Evolutionary conservation across 2,329 filamentous ascomycete genomes (phyloP).

Genomic region (Cordyceps cicadae): DNA sequence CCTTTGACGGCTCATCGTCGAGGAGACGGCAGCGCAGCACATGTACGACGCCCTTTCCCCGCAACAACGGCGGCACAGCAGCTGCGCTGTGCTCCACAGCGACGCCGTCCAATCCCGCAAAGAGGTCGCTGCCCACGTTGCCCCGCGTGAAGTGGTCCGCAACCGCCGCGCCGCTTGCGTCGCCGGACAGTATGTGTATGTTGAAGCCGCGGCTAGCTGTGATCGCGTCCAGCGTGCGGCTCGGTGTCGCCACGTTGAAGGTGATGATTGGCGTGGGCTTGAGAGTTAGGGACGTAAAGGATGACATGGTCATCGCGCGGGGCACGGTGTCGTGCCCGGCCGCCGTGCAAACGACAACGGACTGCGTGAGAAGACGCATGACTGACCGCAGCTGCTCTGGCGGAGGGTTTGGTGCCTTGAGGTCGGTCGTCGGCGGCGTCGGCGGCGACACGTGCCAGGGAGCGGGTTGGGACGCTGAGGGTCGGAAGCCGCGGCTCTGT

Average conservation of each 20-base stretch:
- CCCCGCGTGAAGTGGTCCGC: conserved; percentile 46
- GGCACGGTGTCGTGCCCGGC: conserved; percentile 28
- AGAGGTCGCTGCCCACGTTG: conserved; percentile 32
- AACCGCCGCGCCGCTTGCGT: conserved; percentile 37
- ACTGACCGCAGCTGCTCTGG: conserved; percentile 42
- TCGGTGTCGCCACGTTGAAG: conserved; percentile 51
- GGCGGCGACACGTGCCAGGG: conserved; percentile 25
- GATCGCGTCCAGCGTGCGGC: conserved; percentile 47
- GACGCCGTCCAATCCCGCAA: conserved; percentile 27
- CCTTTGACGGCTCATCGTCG: conserved; percentile 29
- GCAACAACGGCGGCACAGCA: conserved; percentile 33
- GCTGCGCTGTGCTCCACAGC: conserved; percentile 11
- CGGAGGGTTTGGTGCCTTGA: conserved; percentile 24
- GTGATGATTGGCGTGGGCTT: conserved; percentile 43
- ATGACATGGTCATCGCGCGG: conserved; percentile 52
- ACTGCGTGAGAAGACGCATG: conserved; percentile 46
- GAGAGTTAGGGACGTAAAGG: conserved; percentile 48
- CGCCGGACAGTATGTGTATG: conserved; percentile 44
- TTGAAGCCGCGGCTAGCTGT: conserved; percentile 38
- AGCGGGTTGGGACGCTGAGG: not conserved
- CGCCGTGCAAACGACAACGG: conserved; percentile 46
- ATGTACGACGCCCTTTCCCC: conserved; percentile 44
- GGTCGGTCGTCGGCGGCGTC: conserved; percentile 27
- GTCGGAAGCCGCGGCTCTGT: conserved; percentile 3
- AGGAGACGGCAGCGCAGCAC: conserved; percentile 37